Percentiles rank a stretch among this genome's conserved stretches.
phyloP scores from a whole-genome alignment of 2,329 filamentous ascomycete species.

The Colletotrichum sp. region DNA sequence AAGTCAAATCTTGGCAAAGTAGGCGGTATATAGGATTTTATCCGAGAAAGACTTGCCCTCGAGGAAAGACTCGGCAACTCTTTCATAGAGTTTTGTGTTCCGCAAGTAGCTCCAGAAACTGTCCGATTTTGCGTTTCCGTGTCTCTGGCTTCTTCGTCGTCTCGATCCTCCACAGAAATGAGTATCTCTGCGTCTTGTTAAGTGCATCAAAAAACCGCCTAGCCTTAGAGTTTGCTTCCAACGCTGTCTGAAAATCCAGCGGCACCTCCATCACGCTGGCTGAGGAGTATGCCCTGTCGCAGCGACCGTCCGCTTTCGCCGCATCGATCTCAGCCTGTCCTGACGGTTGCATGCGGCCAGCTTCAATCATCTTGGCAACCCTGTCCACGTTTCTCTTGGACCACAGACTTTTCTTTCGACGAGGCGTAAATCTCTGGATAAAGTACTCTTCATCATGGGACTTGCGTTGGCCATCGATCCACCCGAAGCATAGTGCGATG shows the following conservation, averaged over 20 bases:
- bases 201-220: constrained; percentile 46
- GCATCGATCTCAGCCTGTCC: constrained; percentile 57
- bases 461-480: constrained; percentile 64
- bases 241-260: constrained; percentile 49
- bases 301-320: constrained; percentile 62
- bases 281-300: constrained; percentile 61
- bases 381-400: constrained; percentile 64
- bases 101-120: constrained; percentile 44
- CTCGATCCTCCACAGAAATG: constrained; percentile 49
- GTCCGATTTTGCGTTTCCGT: constrained; percentile 40
- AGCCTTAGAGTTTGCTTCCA: constrained; percentile 40
- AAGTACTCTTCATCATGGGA: constrained; percentile 51
- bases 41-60: no score
- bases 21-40: background rate
- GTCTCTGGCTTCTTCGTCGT: constrained; percentile 44
- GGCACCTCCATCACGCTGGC: constrained; percentile 52
- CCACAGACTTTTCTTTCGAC: constrained; percentile 60
- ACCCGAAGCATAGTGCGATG: constrained; percentile 63
- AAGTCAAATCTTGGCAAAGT: background rate
- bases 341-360: constrained; percentile 52
- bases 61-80: no score
- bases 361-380: constrained; percentile 45
- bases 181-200: constrained; percentile 49
- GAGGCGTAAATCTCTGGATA: constrained; percentile 63
- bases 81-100: constrained; percentile 32